phyloP scores from a whole-genome alignment of 2,329 filamentous ascomycete genomes.

The Aspergillus aculeatinus region DNA sequence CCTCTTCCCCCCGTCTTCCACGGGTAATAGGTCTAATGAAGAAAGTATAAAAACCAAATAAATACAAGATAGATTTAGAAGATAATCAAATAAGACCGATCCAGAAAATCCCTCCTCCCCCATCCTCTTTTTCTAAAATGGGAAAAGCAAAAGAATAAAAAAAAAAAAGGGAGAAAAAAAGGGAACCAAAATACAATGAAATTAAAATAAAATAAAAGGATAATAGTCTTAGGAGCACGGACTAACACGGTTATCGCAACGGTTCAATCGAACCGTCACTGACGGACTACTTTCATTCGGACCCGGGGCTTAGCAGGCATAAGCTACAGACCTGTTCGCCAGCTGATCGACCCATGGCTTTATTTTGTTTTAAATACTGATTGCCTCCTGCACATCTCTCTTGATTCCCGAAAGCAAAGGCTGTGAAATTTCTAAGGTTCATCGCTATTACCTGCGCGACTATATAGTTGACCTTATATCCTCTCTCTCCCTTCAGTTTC shows the following conservation, averaged over 20 bases:
- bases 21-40: no score
- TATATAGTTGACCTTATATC: slow-evolving; percentile 29
- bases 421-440: slow-evolving; percentile 12
- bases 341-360: slow-evolving; percentile 21
- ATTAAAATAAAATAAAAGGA: slow-evolving; percentile 1
- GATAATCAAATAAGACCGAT: background rate
- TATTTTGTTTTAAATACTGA: slow-evolving; percentile 21
- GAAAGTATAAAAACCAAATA: background rate
- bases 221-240: slow-evolving; percentile 18
- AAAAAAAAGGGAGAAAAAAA: slow-evolving; percentile 7
- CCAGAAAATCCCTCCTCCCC: background rate
- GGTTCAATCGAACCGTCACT: slow-evolving; percentile 19
- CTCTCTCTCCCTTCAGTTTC: slow-evolving; percentile 5
- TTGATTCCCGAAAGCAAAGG: slow-evolving; percentile 8
- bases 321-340: slow-evolving; percentile 16
- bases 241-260: slow-evolving; percentile 23
- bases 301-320: slow-evolving; percentile 25
- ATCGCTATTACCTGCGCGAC: slow-evolving; percentile 7
- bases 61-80: background rate
- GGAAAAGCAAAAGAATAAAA: slow-evolving; percentile 4
- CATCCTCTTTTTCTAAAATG: background rate
- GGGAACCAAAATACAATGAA: background rate
- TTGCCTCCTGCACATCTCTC: slow-evolving; percentile 11
- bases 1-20: background rate
- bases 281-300: slow-evolving; percentile 15